These are phyloP conservation scores for Panus rudis DNA, from an alignment of 768 basidiomycete genomes.

Conservation along the genomic window DNA sequence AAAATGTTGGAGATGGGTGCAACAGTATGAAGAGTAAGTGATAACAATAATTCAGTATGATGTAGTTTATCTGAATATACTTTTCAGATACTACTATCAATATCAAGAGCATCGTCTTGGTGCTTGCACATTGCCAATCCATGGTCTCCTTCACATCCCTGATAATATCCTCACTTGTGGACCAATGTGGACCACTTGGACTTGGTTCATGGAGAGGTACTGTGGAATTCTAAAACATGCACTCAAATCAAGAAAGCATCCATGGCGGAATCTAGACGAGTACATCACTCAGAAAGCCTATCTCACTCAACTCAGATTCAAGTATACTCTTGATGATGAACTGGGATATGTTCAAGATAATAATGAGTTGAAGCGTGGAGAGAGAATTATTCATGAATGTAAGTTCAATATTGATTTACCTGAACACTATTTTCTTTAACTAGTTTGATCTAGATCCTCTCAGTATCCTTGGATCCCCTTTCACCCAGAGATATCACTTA, in stretches of 20 bases:
- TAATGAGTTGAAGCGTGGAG: background rate
- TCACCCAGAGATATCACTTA: no score
- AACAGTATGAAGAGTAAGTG: slow-evolving; percentile 2
- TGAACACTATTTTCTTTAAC: background rate
- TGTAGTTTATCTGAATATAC: background rate
- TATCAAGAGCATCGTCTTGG: background rate
- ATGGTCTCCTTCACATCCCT: slow-evolving; percentile 1
- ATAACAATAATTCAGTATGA: background rate
- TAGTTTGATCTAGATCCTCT: background rate
- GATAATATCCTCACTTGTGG: background rate
- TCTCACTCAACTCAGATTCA: background rate
- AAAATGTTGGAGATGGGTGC: background rate
- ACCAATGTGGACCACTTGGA: slow-evolving; percentile 1
- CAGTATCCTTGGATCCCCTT: background rate
- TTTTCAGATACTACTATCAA: slow-evolving; percentile 4
- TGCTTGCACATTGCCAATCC: background rate
- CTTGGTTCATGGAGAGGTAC: slow-evolving; percentile 2
- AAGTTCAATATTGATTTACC: no score
- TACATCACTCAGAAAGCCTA: background rate
- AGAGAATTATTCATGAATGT: slow-evolving; percentile 1
- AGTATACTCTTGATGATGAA: background rate
- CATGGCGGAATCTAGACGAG: slow-evolving; percentile 3
- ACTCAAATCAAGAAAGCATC: background rate
- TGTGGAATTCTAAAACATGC: slow-evolving; percentile 1
- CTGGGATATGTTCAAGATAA: background rate